Evolutionary conservation across 805 yeast genomes (phyloP).

Genomic region (Lipomyces sp.): DNA sequence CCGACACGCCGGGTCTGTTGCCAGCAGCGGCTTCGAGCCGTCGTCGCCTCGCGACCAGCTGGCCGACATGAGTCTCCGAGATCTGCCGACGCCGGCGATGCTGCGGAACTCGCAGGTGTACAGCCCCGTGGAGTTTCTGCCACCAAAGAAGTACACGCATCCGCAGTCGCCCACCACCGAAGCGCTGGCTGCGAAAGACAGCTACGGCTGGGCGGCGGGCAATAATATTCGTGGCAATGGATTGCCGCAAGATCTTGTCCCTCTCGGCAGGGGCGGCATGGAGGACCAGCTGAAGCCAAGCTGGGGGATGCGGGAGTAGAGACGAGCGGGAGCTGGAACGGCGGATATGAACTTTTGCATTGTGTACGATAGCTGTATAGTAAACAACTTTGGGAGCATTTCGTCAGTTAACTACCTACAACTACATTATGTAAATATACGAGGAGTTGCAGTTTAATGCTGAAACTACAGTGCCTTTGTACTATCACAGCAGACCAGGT

Average conservation of each 20-base stretch:
- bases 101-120: slow-evolving; percentile 27
- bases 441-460: too few species aligned
- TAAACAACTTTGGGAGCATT: too few species aligned
- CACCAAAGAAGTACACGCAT: slow-evolving; percentile 15
- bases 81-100: slow-evolving; percentile 26
- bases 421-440: too few species aligned
- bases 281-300: slow-evolving; percentile 15
- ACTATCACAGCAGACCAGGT: too few species aligned
- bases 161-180: neutral
- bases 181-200: neutral
- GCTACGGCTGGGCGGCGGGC: neutral
- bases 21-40: neutral
- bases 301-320: slow-evolving; percentile 22
- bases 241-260: slow-evolving; percentile 15
- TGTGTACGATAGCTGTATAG: too few species aligned
- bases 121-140: slow-evolving; percentile 28
- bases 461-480: too few species aligned
- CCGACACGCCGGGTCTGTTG: neutral
- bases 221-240: neutral
- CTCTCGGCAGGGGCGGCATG: slow-evolving; percentile 11
- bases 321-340: neutral
- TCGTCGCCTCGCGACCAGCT: neutral
- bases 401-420: too few species aligned
- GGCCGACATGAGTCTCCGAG: slow-evolving; percentile 15
- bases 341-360: neutral